Evolutionary conservation across 805 yeast species (phyloP).

Genomic region (Cyberlindnera saturnus): DNA sequence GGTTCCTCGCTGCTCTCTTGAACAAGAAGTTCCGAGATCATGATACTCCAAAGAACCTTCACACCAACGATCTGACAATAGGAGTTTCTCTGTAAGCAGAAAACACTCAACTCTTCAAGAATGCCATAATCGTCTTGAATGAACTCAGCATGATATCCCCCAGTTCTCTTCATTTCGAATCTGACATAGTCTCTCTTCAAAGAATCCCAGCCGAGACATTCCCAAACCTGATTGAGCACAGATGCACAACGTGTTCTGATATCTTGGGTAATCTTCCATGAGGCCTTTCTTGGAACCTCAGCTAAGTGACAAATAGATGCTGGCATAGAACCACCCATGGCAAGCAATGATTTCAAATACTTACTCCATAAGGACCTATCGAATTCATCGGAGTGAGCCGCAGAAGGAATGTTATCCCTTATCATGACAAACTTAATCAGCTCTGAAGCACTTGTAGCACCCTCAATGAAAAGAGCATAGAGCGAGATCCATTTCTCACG

Average conservation of each 20-base stretch:
- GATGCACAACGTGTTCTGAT: slow-evolving; percentile 53
- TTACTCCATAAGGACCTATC: slow-evolving; percentile 65
- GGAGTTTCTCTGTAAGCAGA: slow-evolving; percentile 62
- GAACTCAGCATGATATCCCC: slow-evolving; percentile 68
- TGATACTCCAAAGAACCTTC: slow-evolving; percentile 62
- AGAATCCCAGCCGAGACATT: slow-evolving; percentile 59
- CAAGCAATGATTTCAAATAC: slow-evolving; percentile 51
- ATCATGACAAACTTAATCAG: slow-evolving; percentile 46
- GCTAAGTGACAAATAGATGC: slow-evolving; percentile 65
- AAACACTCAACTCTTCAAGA: slow-evolving; percentile 56
- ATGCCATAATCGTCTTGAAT: slow-evolving; percentile 52
- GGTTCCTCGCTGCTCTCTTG: slow-evolving; percentile 55
- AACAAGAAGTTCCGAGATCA: slow-evolving; percentile 58
- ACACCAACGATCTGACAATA: slow-evolving; percentile 58
- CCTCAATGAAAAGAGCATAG: slow-evolving; percentile 50
- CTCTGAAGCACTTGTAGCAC: slow-evolving; percentile 47
- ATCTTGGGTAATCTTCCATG: slow-evolving; percentile 55
- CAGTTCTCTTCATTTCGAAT: slow-evolving; percentile 55
- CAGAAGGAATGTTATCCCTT: slow-evolving; percentile 44
- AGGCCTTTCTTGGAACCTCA: slow-evolving; percentile 67
- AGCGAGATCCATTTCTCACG: slow-evolving; percentile 69
- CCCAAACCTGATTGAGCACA: slow-evolving; percentile 64
- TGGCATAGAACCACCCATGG: slow-evolving; percentile 60
- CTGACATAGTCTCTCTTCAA: slow-evolving; percentile 45
- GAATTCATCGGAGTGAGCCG: slow-evolving; percentile 41